Percentiles rank a stretch among this genome's conserved stretches.
Conservation (phyloP, 768 basidiomycete species). For the Psilocybe cyanescens region DNA sequence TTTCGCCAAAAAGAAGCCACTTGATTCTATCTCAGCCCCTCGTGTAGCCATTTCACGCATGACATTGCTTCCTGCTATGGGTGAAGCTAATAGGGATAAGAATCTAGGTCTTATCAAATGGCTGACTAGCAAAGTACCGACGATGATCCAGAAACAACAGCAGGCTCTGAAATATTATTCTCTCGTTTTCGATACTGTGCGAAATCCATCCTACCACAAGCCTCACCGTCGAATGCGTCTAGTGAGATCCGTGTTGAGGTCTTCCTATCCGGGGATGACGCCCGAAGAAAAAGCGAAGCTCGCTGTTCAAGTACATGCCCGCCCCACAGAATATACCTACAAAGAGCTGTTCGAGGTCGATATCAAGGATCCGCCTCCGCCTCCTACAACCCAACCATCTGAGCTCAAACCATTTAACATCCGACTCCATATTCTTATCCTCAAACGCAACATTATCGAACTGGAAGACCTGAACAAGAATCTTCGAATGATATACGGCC, state of each 20-base stretch:
- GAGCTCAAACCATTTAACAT: conserved; percentile 50
- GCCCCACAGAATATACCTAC: neutral
- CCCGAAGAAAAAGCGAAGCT: neutral
- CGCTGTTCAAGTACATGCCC: neutral
- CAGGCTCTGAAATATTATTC: conserved; percentile 39
- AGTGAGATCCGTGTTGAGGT: neutral
- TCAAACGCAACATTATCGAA: conserved; percentile 56
- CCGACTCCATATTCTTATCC: conserved; percentile 56
- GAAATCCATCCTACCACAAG: neutral
- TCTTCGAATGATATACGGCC: conserved; percentile 46
- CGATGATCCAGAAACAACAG: conserved; percentile 52
- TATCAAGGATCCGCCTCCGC: conserved; percentile 1
- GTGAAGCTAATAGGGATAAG: conserved; percentile 61
- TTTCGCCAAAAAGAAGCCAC: conserved; percentile 6
- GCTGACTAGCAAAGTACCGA: conserved; percentile 50
- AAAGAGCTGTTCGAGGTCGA: conserved; percentile 3
- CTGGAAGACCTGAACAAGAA: conserved; percentile 48
- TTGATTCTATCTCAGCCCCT: conserved; percentile 48
- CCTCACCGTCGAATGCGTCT: neutral
- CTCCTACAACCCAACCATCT: conserved; percentile 27
- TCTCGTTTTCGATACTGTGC: neutral
- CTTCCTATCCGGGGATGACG: neutral
- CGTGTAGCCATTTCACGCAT: conserved; percentile 56
- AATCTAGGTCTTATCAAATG: conserved; percentile 64
- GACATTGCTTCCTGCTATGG: conserved; percentile 61